Evolutionary conservation across 345 rosid species (phyloP), one percentile per base, ranked within the genome.

Genomic region (Nephelium lappaceum): DNA sequence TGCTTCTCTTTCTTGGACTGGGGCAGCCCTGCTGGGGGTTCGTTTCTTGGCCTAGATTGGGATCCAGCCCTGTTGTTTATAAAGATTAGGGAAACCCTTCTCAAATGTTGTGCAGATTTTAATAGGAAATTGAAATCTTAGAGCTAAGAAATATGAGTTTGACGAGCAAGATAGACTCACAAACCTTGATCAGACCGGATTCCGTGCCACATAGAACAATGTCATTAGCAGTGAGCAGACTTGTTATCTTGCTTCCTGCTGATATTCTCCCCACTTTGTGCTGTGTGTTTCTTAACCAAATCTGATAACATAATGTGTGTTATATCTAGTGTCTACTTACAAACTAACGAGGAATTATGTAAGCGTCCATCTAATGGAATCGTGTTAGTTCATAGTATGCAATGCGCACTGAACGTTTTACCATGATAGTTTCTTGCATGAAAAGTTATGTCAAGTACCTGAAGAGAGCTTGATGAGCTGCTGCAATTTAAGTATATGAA

Each of bases 231-330:
- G 91, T 89, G 42, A 93, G 88, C 39, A 95, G 89, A 84, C 97
- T 93, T 55, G 97, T 93, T 81, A 95, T 92, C 78, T 78, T 93
- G 88, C 99, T 91, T 67, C 96, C 98, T 70, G 96, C 93, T 74
- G 98, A 91, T 75, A 95, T 73, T 65, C 98, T 92, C 74, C 98
- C 98, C 67, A 92, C 97, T 82, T 92, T 92, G 81, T 93, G 96
- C 11, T 86, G 88, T 78, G 93, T 88, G 39, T 83, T 89, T 89
- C 95, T 91, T 85, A 93, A 71, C 98, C 99, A 95, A 81, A 95
- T 87, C 98, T 93, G 76, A 21, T 81, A 81, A 6, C 47, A 65
- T 5, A 57, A n/a, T 24, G 31, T 11, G 62, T 23, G 45, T 71
- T 11, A 68, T 24, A 63, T 71, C 10, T 41, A 14, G 1, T 23